These are phyloP conservation scores for Venturia carpophila DNA, from an alignment of 2,329 filamentous ascomycete genomes.

Conservation along the genomic window DNA sequence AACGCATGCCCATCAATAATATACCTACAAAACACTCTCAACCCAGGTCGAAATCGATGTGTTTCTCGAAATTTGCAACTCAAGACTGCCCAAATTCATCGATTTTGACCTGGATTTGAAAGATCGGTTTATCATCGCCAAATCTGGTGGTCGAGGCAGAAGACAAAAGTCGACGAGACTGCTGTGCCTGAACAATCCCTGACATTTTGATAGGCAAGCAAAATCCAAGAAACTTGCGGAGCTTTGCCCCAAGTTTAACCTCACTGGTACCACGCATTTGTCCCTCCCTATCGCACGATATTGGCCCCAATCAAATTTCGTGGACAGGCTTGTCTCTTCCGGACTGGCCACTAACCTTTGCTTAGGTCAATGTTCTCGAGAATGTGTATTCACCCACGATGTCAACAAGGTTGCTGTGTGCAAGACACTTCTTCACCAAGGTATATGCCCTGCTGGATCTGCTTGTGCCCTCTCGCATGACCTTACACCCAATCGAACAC, in stretches of 20 bases:
- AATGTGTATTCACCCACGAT: conserved; percentile 77
- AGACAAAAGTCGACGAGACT: no score
- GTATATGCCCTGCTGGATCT: conserved; percentile 67
- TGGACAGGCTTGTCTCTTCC: conserved; percentile 8
- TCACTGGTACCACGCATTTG: conserved; percentile 16
- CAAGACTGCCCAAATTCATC: no score
- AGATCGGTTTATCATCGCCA: no score
- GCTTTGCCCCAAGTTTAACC: conserved; percentile 16
- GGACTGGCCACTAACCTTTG: conserved; percentile 12
- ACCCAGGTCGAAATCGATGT: no score
- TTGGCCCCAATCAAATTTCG: not conserved
- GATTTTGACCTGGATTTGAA: no score
- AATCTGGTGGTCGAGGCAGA: no score
- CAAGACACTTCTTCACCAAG: conserved; percentile 75
- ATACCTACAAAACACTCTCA: no score
- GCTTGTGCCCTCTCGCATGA: conserved; percentile 89
- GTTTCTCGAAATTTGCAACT: no score
- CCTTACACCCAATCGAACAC: conserved; percentile 71
- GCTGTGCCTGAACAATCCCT: not conserved
- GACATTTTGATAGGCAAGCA: not conserved
- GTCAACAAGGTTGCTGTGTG: conserved; percentile 81
- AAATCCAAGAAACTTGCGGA: conserved; percentile 1
- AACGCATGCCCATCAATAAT: no score
- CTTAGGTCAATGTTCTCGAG: conserved; percentile 34
- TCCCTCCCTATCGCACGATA: conserved; percentile 1